phyloP scores from a whole-genome alignment of 345 rosid species.

The Eucalyptus decipiens region DNA sequence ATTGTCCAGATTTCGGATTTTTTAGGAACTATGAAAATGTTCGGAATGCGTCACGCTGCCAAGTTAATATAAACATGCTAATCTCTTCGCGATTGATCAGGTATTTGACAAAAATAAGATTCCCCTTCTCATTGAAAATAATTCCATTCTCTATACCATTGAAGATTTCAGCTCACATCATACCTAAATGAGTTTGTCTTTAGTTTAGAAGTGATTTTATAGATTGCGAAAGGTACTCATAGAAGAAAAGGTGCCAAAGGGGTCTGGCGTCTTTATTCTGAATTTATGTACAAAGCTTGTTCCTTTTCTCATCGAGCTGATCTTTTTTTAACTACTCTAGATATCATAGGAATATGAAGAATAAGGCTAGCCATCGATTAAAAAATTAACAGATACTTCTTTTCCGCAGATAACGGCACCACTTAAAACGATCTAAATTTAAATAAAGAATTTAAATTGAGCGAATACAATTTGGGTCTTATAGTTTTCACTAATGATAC shows the following conservation, averaged over 20 bases:
- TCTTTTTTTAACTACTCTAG: not conserved
- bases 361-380: not conserved
- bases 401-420: not conserved
- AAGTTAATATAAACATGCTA: fast-evolving
- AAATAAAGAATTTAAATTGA: not conserved
- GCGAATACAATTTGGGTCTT: not conserved
- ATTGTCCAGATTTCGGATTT: not conserved
- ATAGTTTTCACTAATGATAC: not conserved
- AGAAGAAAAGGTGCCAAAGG: not conserved
- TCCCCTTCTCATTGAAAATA: not conserved
- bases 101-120: not conserved
- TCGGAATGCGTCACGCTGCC: fast-evolving
- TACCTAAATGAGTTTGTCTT: not conserved
- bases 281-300: not conserved
- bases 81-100: not conserved
- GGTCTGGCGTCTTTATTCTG: not conserved
- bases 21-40: not conserved
- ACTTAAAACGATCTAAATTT: not conserved
- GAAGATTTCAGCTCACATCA: not conserved
- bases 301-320: not conserved
- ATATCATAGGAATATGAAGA: not conserved
- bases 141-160: not conserved
- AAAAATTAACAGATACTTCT: not conserved
- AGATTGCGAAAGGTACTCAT: not conserved
- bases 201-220: not conserved